Conservation (phyloP, 2,329 filamentous ascomycete genomes). For the Thielaviopsis populi region DNA sequence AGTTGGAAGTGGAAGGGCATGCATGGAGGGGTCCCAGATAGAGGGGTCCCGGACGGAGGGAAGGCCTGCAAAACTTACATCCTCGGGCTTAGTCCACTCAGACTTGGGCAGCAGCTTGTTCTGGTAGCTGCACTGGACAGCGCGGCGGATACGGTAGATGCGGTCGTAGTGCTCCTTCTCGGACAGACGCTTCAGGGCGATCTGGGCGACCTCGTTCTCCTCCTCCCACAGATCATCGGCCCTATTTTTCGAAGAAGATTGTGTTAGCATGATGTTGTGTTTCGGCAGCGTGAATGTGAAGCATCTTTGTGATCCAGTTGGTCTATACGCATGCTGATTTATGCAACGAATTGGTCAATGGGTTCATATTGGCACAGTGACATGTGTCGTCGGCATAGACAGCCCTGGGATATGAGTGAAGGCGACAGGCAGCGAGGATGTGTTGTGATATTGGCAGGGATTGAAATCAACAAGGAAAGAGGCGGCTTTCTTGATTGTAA, state of each 20-base stretch:
- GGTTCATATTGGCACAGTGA: not conserved
- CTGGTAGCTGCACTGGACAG: slow-evolving; percentile 58
- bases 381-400: not conserved
- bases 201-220: slow-evolving; percentile 74
- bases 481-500: too few species aligned
- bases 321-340: not conserved
- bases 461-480: too few species aligned
- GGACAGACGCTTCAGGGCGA: slow-evolving; percentile 78
- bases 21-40: not conserved
- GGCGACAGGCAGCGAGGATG: too few species aligned
- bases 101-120: slow-evolving; percentile 50
- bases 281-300: not conserved
- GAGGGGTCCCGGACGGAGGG: not conserved
- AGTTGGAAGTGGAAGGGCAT: not conserved
- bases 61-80: slow-evolving; percentile 26
- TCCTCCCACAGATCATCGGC: slow-evolving; percentile 91
- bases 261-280: slow-evolving; percentile 6
- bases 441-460: too few species aligned
- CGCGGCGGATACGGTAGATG: slow-evolving; percentile 90
- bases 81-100: slow-evolving; percentile 44
- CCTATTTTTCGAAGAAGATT: slow-evolving; percentile 32
- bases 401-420: too few species aligned
- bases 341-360: not conserved
- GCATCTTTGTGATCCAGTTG: not conserved
- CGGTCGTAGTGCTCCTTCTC: slow-evolving; percentile 91